Base-by-base conservation (phyloP, 192 early-diverging fungal genomes). In the Cetraspora pellucida region DNA sequence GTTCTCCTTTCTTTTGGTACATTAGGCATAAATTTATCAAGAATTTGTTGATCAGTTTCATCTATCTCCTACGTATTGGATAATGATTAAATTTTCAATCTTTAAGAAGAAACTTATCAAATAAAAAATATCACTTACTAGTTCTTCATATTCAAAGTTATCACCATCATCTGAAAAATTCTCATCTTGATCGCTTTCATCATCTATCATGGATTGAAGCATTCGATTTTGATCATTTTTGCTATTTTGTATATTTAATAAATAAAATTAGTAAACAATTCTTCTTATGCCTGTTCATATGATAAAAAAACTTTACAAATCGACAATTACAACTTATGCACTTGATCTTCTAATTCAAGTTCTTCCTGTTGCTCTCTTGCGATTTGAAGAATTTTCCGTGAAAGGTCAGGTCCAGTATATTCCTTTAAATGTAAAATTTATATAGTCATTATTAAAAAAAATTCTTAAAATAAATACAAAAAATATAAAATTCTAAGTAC, bases 301-400 rank as follows among this genome's bases (percentile, higher is more conserved):
- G 37, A 37, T 37, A 37, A n/a, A n/a, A n/a, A n/a, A n/a, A n/a
- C n/a, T n/a, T n/a, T 37, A 7, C 4, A 37, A 37, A 6, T 37
- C 7, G 37, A 37, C 37, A 37, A 37, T 37, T 37, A 37, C 37
- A 37, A 37, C 37, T 37, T 37, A 1, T 37, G 37, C 37, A 37
- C 80, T 25, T 75, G 75, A 23, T 77, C 47, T 78, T 91, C 87
- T 14, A 67, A 85, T 60, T 89, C 90, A 7, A 96, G 81, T 80
- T 98, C 95, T 44, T 93, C 90, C 84, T 98, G 97, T 85, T 99
- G 97, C 79, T 94, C 88, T 79, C 89, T 86, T 44, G 94, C 95
- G 74, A 99, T 90, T 79, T 89, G 80, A 72, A 99, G 80, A 85
- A 98, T 95, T 75, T 94, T 94, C 81, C 88, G 88, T 13, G 96